Base-by-base conservation (phyloP, 441 rosid species). In the Metrosideros polymorpha region DNA sequence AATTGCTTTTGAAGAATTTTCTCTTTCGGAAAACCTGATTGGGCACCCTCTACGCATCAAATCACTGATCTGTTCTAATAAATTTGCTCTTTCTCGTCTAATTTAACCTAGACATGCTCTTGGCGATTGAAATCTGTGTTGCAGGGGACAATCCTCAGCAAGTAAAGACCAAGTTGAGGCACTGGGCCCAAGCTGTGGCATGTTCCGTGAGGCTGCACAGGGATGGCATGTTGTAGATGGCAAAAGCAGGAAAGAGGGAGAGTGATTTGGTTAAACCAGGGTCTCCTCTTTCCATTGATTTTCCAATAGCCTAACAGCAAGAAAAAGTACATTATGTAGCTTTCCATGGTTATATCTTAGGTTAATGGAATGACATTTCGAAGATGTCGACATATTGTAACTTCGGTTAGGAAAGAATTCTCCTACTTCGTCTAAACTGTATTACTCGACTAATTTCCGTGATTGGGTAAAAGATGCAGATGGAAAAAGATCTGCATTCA, bases 171-270 rank as follows among this genome's bases (percentile, higher is more conserved):
- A 97, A 92, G 91, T 79, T 97, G 84, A 94, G 99, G 95, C 99
- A 95, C 90, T 97, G 99, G 99, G 99, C 99, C 14, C 99, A 95
- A 91, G 99, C 98, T 18, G 99, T 98, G 83, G 99, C 99, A 57
- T 98, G 99, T 92, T 96, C 99, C 61, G 92, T 96, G 57, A 92
- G 92, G 96, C 98, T 96, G 88, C 79, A 71, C 47, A 71, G 27
- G 79, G 79, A 71, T 71, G 79, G 79, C 9, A 25, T 71, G 17
- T 39, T 39, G 47, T 71, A 22, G 45, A 22, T 10, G 79, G 47
- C 39, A 39, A 39, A 39, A 18, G 49, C 79, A 71, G 79, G 49
- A 71, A 39, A 39, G n/a, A 35, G 47, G 49, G 79, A 71, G 79
- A 71, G 15, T 24, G 79, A 47, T 71, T 71, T 71, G n/a, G 79